Conservation (phyloP, 2,329 filamentous ascomycete species). For the Ophiostoma piceae region DNA sequence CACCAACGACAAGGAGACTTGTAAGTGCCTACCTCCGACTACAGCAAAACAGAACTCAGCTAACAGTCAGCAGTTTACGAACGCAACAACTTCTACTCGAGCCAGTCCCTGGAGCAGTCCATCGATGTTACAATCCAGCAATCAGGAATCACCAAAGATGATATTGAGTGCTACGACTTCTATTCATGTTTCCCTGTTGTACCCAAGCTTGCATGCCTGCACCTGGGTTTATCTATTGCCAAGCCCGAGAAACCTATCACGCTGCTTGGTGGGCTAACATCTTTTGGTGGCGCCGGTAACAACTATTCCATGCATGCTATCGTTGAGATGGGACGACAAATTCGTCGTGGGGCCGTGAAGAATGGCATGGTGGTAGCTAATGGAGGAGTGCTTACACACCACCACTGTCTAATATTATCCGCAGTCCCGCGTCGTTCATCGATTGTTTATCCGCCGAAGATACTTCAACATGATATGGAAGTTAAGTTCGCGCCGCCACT, state of each 20-base stretch:
- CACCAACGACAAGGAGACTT: conserved; percentile 21
- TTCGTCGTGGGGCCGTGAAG: conserved; percentile 10
- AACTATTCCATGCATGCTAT: conserved; percentile 26
- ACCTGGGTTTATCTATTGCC: conserved; percentile 18
- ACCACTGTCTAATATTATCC: conserved; percentile 20
- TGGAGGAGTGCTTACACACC: conserved; percentile 23
- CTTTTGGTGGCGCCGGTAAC: conserved; percentile 26
- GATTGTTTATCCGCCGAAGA: conserved; percentile 18
- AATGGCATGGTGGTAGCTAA: conserved; percentile 23
- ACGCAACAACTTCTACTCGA: conserved; percentile 21
- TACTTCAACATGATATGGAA: conserved; percentile 16
- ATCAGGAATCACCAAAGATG: conserved; percentile 15
- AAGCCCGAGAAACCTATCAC: conserved; percentile 19
- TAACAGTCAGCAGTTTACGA: conserved; percentile 15
- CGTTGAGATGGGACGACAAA: conserved; percentile 20
- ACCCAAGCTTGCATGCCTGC: conserved; percentile 24
- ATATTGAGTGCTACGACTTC: conserved; percentile 22
- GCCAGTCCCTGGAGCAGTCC: conserved; percentile 19
- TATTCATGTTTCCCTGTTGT: conserved; percentile 25
- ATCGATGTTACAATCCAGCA: conserved; percentile 20
- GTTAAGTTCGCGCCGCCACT: neutral
- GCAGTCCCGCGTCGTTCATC: neutral
- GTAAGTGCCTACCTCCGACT: neutral
- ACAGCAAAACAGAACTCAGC: neutral
- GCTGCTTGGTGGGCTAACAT: conserved; percentile 23